phyloP scores from a whole-genome alignment of 345 rosid species.

The Durio zibethinus region DNA sequence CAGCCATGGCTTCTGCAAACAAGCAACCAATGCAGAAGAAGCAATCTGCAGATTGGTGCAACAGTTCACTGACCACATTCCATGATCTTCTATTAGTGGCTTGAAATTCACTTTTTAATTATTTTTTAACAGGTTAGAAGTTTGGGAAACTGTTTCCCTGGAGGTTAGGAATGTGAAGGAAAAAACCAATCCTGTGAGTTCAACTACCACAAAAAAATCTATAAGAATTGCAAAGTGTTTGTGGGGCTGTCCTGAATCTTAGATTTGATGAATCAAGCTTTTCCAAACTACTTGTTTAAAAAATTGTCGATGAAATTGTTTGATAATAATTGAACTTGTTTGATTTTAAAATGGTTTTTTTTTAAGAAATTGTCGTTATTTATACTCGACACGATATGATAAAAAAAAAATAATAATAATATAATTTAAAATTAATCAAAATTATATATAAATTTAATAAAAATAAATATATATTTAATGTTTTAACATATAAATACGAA shows the following conservation, averaged over 20 bases:
- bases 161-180: background rate
- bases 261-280: background rate
- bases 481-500: too few species aligned
- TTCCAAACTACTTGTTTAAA: background rate
- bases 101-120: background rate
- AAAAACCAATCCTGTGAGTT: constrained; percentile 2
- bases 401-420: too few species aligned
- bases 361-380: too few species aligned
- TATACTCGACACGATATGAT: too few species aligned
- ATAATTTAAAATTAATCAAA: too few species aligned
- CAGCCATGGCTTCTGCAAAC: background rate
- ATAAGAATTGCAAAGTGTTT: background rate
- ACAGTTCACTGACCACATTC: background rate
- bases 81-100: background rate
- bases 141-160: background rate
- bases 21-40: background rate
- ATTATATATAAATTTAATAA: too few species aligned
- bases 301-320: background rate
- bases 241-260: background rate
- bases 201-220: background rate
- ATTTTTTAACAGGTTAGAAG: background rate
- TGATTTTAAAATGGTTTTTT: too few species aligned
- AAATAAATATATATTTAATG: too few species aligned
- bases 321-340: background rate
- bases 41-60: background rate